Evolutionary conservation across 2,329 filamentous ascomycete species (phyloP), one percentile per base, ranked within the genome.

Genomic region (Camillea tinctor): DNA sequence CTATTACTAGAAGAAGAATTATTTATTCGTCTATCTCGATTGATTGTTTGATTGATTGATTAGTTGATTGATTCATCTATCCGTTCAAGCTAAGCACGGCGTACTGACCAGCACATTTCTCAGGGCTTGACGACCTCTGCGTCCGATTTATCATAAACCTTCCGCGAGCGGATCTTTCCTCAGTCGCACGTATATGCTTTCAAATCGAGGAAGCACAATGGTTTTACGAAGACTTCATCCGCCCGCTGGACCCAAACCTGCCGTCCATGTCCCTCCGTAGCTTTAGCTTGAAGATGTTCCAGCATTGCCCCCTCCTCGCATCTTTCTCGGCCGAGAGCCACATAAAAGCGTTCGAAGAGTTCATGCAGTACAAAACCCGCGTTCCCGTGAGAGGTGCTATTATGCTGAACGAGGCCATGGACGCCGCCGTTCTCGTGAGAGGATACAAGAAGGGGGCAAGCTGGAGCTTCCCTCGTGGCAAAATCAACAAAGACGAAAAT

Each of bases 171-270:
- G 95, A 99, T 76, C 85, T 98, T 52, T 88, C 88, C 66, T 93
- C 91, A 2, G 91, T 97, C 60, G 92, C 93, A 73, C 90, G 95
- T 73, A 95, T 99, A 77, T 98, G 94, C 79, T 99, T 99, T 76
- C 93, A 98, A 78, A 91, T 99, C 69, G 95, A 99, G 77, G 96
- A 99, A 78, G 95, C 95, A 70, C 96, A 99, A 87, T 99, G 95
- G 95, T 99, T 96, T 78, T 99, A 99, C 85, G 95, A 99, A 81
- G 95, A 99, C 77, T 99, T 99, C 74, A 92, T 99, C 74, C 91
- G 95, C 53, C 93, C 94, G 48, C 82, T 95, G 65, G 91, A 97
- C 76, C 89, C 93, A 56, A 84, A 84, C 48, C 83, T 99, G 11
- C 95, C 95, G 4, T 93, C 90, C 58, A 89, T 98, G 82, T 87